Evolutionary conservation across 441 rosid species (phyloP), one percentile per base, ranked within the genome.

Genomic region (Macaranga tanarius): DNA sequence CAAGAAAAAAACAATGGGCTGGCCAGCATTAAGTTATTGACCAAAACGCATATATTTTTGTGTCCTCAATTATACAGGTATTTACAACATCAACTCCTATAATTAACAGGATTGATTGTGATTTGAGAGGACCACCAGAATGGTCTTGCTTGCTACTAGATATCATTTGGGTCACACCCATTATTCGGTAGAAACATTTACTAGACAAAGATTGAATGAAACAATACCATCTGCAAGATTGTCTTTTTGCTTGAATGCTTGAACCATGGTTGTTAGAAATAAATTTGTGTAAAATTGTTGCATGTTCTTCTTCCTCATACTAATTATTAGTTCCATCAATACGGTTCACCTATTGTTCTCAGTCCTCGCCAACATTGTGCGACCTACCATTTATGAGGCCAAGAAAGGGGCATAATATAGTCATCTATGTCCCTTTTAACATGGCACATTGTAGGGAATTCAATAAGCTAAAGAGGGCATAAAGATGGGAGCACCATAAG

Each of bases 21-120:
- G 34, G n/a, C 22, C n/a, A 42, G 67, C 67, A 42, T 5, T 13
- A 20, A 44, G 68, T 44, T 64, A 22, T 23, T 64, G 67, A 42
- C 51, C 23, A 11, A 22, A 23, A 20, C 15, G 3, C 4, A 40
- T 40, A 4, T 34, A 4, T 34, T 34, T 34, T 7, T 34, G 38
- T 3, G 38, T 34, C 38, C 6, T 34, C 7, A 34, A 34, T 34
- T 34, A 34, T 34, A 34, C 38, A 4, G 4, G 6, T 34, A 5
- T 34, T 34, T 34, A 34, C 54, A 23, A 69, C 0, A 57, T 57
- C 65, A 69, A 58, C 55, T n/a, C 28, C 62, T 51, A 26, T 5
- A 16, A 26, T 17, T 22, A 57, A 69, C 63, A 45, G 28, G 26
- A 34, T 70, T 70, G 73, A 44, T 70, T 42, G 52, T 40, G 72